Evolutionary conservation across 371 early-diverging fungal species (phyloP), one percentile per base, ranked within the genome.

Genomic region (Chytridium lagenaria): DNA sequence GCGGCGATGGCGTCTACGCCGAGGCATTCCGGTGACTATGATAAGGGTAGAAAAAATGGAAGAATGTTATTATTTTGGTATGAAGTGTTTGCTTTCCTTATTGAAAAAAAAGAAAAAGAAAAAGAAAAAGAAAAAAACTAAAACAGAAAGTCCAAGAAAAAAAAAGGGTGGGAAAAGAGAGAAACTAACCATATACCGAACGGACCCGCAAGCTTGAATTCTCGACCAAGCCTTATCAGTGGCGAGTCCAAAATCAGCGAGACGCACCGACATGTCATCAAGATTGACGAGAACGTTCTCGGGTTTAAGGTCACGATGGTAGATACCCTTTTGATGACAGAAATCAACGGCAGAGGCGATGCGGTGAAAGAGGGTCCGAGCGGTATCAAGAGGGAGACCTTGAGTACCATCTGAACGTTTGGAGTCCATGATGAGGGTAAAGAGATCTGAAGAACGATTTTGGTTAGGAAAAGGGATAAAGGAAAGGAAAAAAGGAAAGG

Each of bases 191-290:
- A 95, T 94, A 79, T 98, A 98, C 78, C 93, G 92, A 0, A 93
- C 91, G n/a, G 92, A 91, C 12, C 98, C 98, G 78, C 95, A 94
- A 1, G 96, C 96, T 70, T 91, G 89, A 65, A 96, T 95, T 12
- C 72, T 87, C 23, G 91, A 91, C 74, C 83, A 82, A 0, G 71
- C 69, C n/a, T 93, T 88, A 7, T 88, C 88, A 0, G 97, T 97
- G 1, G 96, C 92, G 12, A 98, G 87, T 0, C 98, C 98, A 86
- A 98, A 98, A 77, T 98, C 98, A 23, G 95, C 91, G 26, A 98
- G 84, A 76, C 95, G 93, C 69, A 95, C 70, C 91, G 65, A 68
- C 3, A 33, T 12, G 37, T 68, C 61, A 16, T 36, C 37, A 5
- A 64, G 31, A 39, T 69, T 49, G 7, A 95, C 79, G 63, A 95